Base-by-base conservation (phyloP, 2,329 filamentous ascomycete genomes). In the Fusarium drepaniforme region DNA sequence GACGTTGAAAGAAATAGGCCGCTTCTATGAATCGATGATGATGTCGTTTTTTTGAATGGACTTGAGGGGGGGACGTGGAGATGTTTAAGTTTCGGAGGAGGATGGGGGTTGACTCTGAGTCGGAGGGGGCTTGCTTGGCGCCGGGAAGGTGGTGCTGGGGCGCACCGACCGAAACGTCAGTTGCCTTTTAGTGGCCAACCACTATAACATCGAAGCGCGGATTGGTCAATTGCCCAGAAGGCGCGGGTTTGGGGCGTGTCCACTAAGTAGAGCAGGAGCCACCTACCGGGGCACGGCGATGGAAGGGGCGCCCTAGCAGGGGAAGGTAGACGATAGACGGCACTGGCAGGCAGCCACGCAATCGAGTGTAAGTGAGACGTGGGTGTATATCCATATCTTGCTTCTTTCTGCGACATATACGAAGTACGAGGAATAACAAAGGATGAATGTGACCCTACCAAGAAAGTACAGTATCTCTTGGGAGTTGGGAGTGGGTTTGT, bases 281-380 rank as follows among this genome's bases (percentile, higher is more conserved):
- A 25, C 38, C 46, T 12, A 21, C 33, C 3, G 16, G 61, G 18
- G 21, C 21, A 38, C 8, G 33, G 61, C 61, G 35, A 44, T 56
- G 46, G 46, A 46, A 53, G 61, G 37, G 61, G 59, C 42, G 59
- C 38, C 59, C 59, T 46, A 62, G 38, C 59, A 49, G 30, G 28
- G 40, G 57, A 18, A 38, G 23, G 57, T 11, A 38, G 23, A 42
- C 5, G 58, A n/a, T 38, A 18, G 13, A 15, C 58, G 33, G 9
- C 59, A 21, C 28, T 60, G 38, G 37, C 23, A 60, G 58, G 35
- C 56, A 38, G 35, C 35, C 49, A 56, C 49, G 49, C 49, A 56
- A 56, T 56, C 28, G 28, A 56, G 28, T 56, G 18, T 33, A 33
- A 30, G 18, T 53, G 11, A 58, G n/a, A 12, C 12, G 4, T 56